A percentile compares a stretch with the other conserved stretches of the same genome.
Conservation (phyloP, 345 rosid species). For the Limnanthes douglasii region DNA sequence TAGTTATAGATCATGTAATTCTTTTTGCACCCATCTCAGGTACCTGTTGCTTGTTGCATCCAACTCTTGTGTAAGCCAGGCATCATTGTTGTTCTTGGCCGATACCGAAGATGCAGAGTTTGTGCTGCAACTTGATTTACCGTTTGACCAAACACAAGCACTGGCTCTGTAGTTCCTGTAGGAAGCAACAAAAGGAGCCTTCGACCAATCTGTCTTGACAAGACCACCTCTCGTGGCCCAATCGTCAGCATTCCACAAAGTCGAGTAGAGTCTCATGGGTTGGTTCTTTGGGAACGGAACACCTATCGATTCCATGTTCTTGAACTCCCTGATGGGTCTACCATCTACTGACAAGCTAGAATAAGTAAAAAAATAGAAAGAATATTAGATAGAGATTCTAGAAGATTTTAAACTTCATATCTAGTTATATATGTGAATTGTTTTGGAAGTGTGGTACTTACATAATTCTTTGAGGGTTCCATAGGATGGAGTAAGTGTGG, state of each 20-base stretch:
- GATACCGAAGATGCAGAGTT: slow-evolving; percentile 7
- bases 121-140: slow-evolving; percentile 2
- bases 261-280: slow-evolving; percentile 42
- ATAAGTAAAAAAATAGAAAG: no score
- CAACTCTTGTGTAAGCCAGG: slow-evolving; percentile 30
- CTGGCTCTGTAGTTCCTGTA: slow-evolving; percentile 26
- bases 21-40: slow-evolving; percentile 35
- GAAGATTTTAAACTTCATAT: no score
- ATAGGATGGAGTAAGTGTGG: slow-evolving; percentile 33
- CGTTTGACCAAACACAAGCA: slow-evolving; percentile 17
- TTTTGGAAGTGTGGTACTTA: slow-evolving; percentile 7
- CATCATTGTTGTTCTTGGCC: no score
- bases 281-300: slow-evolving; percentile 44
- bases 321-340: slow-evolving; percentile 53
- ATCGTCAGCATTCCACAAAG: slow-evolving; percentile 57
- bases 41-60: slow-evolving; percentile 19
- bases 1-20: slow-evolving; percentile 26
- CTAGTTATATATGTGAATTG: background rate
- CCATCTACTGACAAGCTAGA: slow-evolving; percentile 38
- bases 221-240: slow-evolving; percentile 73
- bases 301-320: slow-evolving; percentile 34
- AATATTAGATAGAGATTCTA: no score
- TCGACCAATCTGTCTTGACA: slow-evolving; percentile 47
- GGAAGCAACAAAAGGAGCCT: slow-evolving; percentile 43
- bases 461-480: slow-evolving; percentile 35